Evolutionary conservation across 2,329 filamentous ascomycete genomes (phyloP), one percentile per base, ranked within the genome.

Genomic region (Hypoxylon rubiginosum): DNA sequence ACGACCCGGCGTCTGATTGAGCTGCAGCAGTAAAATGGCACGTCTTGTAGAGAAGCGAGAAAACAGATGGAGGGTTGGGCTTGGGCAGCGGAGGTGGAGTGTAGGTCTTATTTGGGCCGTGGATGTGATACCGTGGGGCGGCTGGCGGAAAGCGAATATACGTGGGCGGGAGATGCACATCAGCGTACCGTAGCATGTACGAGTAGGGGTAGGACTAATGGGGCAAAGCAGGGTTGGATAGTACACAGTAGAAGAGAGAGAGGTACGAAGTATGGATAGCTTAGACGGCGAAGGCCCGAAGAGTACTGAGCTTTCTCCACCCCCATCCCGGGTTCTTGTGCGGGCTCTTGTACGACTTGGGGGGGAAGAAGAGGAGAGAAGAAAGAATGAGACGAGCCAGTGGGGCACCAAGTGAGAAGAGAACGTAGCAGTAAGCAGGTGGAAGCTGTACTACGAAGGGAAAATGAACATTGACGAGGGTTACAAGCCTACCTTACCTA

Each of bases 151-250:
- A 68, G 69, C 49, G 65, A 69, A 68, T 69, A 72, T 73, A 69
- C 71, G 71, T 75, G 72, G 71, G 72, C 72, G 74, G 74, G 72
- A 76, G 70, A 74, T 73, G 73, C 72, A 74, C 71, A 76, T 76
- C 73, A 73, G 68, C 65, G 66, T 69, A 67, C 67, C 61, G 62
- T 63, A 69, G 64, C 46, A 72, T 67, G 71, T 70, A 62, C 61
- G 68, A 67, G 70, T 68, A 73, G 67, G 67, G 71, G 71, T 71
- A 69, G 67, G 64, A 68, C 69, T 69, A 71, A 64, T 69, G 64
- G 58, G 69, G 66, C 69, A 69, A 67, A 69, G 65, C 69, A 69
- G 68, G 70, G 65, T 70, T 69, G 68, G 73, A 73, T 73, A 71
- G 71, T n/a, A 13, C 11, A 41, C 3, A 10, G 39, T 43, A 43